Percentiles rank a stretch among this genome's conserved stretches.
Evolutionary conservation across 331 rosid species (phyloP).

Genomic region (Rosa hybrid): DNA sequence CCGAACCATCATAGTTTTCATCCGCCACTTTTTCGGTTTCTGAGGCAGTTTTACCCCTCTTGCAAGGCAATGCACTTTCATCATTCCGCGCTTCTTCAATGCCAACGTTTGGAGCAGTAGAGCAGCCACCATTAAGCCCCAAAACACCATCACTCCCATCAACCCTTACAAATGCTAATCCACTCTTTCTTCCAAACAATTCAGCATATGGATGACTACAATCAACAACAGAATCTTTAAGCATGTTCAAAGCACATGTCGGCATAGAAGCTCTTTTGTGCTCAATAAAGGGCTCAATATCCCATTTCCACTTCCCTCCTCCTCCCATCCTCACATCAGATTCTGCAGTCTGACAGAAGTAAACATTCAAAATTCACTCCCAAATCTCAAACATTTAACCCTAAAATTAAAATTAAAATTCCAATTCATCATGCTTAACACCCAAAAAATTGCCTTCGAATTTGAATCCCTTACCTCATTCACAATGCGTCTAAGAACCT

Average conservation of each 20-base stretch:
- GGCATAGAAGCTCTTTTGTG: slow-evolving; percentile 53
- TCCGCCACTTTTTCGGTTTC: slow-evolving; percentile 23
- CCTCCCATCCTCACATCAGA: slow-evolving; percentile 37
- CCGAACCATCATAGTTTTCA: slow-evolving; percentile 8
- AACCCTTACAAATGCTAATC: slow-evolving; percentile 25
- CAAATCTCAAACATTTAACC: background rate
- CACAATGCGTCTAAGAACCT: background rate
- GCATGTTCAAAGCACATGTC: slow-evolving; percentile 55
- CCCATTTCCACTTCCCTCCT: slow-evolving; percentile 42
- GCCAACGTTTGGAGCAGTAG: slow-evolving; percentile 27
- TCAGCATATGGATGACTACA: slow-evolving; percentile 57
- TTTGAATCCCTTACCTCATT: background rate
- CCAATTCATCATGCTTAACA: background rate
- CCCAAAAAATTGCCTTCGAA: background rate
- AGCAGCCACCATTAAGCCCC: slow-evolving; percentile 11
- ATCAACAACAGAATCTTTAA: slow-evolving; percentile 62
- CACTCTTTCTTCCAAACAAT: slow-evolving; percentile 50
- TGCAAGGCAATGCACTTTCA: slow-evolving; percentile 30
- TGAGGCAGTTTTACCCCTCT: slow-evolving; percentile 35
- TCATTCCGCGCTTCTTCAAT: slow-evolving; percentile 23
- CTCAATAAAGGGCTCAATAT: slow-evolving; percentile 41
- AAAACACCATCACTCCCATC: slow-evolving; percentile 18
- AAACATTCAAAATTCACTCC: slow-evolving; percentile 18
- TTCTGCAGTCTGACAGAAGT: slow-evolving; percentile 37
- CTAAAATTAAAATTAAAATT: background rate